A percentile compares a stretch with the other conserved stretches of the same genome.
Conservation (phyloP, 23 red algal genomes). For the Gracilariopsis chorda region DNA sequence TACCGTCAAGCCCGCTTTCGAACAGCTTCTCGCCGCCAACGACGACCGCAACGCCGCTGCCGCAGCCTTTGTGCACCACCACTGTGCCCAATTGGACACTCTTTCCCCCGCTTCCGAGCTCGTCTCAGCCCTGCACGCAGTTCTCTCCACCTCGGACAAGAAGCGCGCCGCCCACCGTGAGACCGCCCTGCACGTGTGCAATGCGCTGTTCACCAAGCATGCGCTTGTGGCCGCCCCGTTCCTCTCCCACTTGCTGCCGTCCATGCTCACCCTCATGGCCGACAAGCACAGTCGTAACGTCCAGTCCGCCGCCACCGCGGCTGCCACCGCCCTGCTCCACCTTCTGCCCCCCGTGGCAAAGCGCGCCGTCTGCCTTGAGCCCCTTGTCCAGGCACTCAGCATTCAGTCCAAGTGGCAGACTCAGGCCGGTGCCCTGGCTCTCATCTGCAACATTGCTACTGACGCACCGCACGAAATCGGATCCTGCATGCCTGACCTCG, state of each 20-base stretch:
- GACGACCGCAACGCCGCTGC: conserved; percentile 27
- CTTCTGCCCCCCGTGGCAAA: conserved; percentile 56
- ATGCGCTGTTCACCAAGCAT: conserved; percentile 10
- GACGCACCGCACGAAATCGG: conserved; percentile 85
- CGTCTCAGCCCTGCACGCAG: not conserved
- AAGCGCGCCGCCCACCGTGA: conserved; percentile 60
- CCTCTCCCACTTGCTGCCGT: conserved; percentile 34
- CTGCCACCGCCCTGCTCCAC: conserved; percentile 36
- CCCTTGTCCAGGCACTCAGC: conserved; percentile 52
- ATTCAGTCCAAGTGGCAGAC: conserved; percentile 79
- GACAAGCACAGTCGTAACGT: conserved; percentile 73
- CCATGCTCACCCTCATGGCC: conserved; percentile 55
- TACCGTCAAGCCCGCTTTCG: conserved; percentile 39
- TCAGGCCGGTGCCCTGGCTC: conserved; percentile 59
- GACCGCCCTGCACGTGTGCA: conserved; percentile 33
- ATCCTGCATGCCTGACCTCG: conserved; percentile 74
- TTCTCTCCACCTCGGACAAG: conserved; percentile 73
- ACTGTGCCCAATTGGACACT: not conserved
- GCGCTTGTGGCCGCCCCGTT: conserved; percentile 28
- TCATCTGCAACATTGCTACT: conserved; percentile 60
- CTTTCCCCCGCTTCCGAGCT: not conserved
- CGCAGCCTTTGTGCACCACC: conserved; percentile 14
- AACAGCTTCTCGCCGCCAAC: not conserved
- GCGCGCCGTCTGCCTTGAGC: conserved; percentile 46
- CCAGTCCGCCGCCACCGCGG: conserved; percentile 30